phyloP scores from a whole-genome alignment of 768 basidiomycete species.

The Boletus vinaceobasis region DNA sequence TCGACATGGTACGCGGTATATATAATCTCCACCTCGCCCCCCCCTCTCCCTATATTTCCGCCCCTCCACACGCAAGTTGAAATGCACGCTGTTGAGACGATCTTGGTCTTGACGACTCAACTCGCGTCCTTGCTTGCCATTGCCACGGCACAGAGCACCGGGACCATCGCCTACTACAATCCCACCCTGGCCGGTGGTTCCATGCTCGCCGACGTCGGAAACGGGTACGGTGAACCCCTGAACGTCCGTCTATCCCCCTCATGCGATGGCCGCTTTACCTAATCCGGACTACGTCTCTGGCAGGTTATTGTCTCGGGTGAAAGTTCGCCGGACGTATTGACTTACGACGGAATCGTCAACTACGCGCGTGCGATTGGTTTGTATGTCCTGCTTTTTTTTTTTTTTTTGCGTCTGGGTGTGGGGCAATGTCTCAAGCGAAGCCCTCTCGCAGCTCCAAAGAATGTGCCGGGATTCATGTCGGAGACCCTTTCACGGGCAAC shows the following conservation, averaged over 20 bases:
- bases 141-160: not conserved
- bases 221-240: slow-evolving; percentile 42
- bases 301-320: slow-evolving; percentile 64
- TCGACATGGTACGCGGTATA: not conserved
- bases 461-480: slow-evolving; percentile 37
- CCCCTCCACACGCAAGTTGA: not conserved
- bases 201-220: slow-evolving; percentile 37
- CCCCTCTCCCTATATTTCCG: not conserved
- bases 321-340: slow-evolving; percentile 57
- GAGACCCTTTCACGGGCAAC: slow-evolving; percentile 39
- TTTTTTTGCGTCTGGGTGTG: not conserved
- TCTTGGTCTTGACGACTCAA: not conserved
- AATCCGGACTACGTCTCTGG: not conserved
- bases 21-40: not conserved
- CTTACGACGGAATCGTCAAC: slow-evolving; percentile 52
- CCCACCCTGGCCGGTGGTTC: slow-evolving; percentile 41
- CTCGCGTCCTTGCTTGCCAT: slow-evolving; percentile 3
- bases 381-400: slow-evolving; percentile 35
- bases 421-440: not conserved
- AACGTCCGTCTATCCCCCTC: slow-evolving; percentile 32
- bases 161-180: slow-evolving; percentile 30
- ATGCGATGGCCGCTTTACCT: not conserved
- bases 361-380: slow-evolving; percentile 62
- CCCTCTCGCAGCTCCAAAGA: slow-evolving; percentile 35
- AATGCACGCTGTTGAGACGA: slow-evolving; percentile 5